Conservation (phyloP, 345 rosid genomes). For the Arabidopsis arenosa region DNA sequence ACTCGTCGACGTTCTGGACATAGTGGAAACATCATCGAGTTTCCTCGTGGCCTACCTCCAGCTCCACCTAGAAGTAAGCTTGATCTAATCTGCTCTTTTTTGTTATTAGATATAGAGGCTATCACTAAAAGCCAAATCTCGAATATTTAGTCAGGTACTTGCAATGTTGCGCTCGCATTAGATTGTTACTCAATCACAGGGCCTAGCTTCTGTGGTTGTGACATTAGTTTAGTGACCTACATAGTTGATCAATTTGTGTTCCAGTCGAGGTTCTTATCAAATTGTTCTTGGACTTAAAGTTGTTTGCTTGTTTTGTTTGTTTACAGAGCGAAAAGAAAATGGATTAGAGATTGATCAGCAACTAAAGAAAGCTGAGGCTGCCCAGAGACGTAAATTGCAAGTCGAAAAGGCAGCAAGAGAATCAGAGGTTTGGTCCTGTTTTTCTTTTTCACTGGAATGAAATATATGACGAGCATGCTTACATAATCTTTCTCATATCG, state of each 20-base stretch:
- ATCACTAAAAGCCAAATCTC: not conserved
- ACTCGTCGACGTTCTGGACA: slow-evolving; percentile 70
- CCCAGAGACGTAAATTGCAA: slow-evolving; percentile 87
- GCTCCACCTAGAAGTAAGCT: slow-evolving; percentile 92
- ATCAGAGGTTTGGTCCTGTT: slow-evolving; percentile 65
- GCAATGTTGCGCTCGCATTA: not conserved
- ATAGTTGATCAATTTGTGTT: not conserved
- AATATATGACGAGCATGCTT: not conserved
- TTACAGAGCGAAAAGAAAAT: slow-evolving; percentile 79
- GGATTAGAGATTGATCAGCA: slow-evolving; percentile 85
- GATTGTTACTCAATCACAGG: not conserved
- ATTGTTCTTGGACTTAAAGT: not conserved
- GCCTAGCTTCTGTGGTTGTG: not conserved
- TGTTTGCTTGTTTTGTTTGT: not conserved
- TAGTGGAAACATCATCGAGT: slow-evolving; percentile 64
- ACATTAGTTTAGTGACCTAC: not conserved
- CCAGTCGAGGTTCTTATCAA: not conserved
- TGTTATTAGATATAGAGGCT: not conserved
- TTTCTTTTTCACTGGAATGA: not conserved
- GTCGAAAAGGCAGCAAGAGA: slow-evolving; percentile 89
- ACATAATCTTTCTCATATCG: slow-evolving; percentile 3
- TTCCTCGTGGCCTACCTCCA: slow-evolving; percentile 90
- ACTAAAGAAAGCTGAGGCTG: slow-evolving; percentile 89
- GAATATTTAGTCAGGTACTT: not conserved
- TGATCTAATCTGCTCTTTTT: not conserved